phyloP scores from a whole-genome alignment of 2,329 filamentous ascomycete species.

The Cylindrodendrum hubeiense region DNA sequence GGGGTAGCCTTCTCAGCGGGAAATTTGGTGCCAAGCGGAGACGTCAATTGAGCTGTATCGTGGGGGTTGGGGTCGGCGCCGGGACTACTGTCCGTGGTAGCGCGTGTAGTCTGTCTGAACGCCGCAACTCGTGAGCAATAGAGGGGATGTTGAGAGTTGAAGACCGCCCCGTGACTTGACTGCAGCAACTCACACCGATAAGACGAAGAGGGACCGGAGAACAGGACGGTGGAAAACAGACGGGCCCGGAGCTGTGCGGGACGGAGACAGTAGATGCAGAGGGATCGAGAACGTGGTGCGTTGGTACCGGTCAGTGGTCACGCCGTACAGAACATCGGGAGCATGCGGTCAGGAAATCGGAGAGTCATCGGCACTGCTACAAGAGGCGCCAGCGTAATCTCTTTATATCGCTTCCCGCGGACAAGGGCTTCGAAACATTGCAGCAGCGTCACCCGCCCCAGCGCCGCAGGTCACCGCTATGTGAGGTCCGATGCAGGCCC shows the following conservation, averaged over 20 bases:
- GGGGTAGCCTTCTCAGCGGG: not conserved
- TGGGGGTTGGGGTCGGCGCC: slow-evolving; percentile 8
- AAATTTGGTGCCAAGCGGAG: slow-evolving; percentile 13
- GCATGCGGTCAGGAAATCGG: not conserved
- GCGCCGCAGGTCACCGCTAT: slow-evolving; percentile 20
- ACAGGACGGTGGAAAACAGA: not conserved
- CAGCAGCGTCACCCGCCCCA: not conserved
- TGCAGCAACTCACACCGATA: not conserved
- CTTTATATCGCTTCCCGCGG: slow-evolving; percentile 28
- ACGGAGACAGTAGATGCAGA: not conserved
- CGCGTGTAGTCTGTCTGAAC: slow-evolving; percentile 3
- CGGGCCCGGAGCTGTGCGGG: not conserved
- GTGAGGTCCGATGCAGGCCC: slow-evolving; percentile 20
- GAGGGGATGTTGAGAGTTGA: not conserved
- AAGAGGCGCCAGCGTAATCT: slow-evolving; percentile 14
- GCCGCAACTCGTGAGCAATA: not conserved
- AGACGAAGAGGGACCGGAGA: not conserved
- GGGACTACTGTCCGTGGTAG: not conserved
- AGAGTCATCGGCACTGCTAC: not conserved
- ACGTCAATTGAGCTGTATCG: slow-evolving; percentile 14
- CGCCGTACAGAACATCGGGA: not conserved
- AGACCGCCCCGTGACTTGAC: not conserved
- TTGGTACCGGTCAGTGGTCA: slow-evolving; percentile 1
- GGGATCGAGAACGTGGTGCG: slow-evolving; percentile 2
- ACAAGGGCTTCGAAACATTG: slow-evolving; percentile 1